Conservation (phyloP, 2,329 filamentous ascomycete species). For the Colletotrichum navitas region DNA sequence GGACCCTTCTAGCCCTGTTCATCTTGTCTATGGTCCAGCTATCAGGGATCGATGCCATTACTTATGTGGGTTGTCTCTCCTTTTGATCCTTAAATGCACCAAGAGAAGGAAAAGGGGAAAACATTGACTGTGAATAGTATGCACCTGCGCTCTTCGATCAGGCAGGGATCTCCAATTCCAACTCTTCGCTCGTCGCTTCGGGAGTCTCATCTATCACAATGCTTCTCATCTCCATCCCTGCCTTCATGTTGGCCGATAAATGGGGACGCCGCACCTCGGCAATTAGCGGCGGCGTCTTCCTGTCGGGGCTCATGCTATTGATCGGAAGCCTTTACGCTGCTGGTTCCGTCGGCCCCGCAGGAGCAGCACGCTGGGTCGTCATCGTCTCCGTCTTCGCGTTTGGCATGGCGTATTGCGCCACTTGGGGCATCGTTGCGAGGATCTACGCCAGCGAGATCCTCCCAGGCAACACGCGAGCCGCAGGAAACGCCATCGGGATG, state of each 20-base stretch:
- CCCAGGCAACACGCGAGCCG: conserved; percentile 63
- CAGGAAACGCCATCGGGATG: conserved; percentile 65
- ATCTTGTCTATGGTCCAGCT: conserved; percentile 71
- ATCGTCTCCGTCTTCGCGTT: conserved; percentile 64
- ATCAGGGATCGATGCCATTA: conserved; percentile 72
- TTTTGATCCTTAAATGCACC: neutral
- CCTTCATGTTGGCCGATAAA: conserved; percentile 66
- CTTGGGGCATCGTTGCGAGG: conserved; percentile 68
- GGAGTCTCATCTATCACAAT: conserved; percentile 71
- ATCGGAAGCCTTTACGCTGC: conserved; percentile 67
- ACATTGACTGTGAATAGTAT: conserved; percentile 57
- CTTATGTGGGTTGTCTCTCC: conserved; percentile 61
- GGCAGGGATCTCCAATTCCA: conserved; percentile 56
- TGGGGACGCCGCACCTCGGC: conserved; percentile 68
- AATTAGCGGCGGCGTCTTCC: conserved; percentile 64
- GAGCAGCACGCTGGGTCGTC: conserved; percentile 62
- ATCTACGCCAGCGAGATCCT: conserved; percentile 72
- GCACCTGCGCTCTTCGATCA: conserved; percentile 71
- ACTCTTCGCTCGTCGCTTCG: conserved; percentile 67
- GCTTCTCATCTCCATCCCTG: conserved; percentile 68
- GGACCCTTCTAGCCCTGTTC: conserved; percentile 66
- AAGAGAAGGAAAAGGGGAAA: neutral
- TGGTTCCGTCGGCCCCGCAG: conserved; percentile 55
- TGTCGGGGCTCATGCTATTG: conserved; percentile 64
- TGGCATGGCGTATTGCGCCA: conserved; percentile 58